A percentile compares a stretch with the other conserved stretches of the same genome.
Evolutionary conservation across 2,329 filamentous ascomycete species (phyloP).

Genomic region (Fusarium pseudonygamai): DNA sequence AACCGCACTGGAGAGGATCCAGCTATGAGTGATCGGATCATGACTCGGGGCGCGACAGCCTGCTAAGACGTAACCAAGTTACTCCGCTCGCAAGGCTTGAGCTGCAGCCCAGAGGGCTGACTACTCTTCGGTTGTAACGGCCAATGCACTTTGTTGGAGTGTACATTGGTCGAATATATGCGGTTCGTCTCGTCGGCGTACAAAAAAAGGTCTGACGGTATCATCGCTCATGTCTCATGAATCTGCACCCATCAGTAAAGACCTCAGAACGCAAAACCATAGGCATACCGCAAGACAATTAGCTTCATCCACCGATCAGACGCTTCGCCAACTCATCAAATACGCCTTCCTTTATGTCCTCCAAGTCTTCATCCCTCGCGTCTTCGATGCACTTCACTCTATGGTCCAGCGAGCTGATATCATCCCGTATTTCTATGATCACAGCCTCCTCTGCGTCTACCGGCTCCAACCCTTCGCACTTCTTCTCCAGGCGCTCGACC

Average conservation of each 20-base stretch:
- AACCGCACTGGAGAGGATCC: not conserved
- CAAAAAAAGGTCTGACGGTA: too few relatives aligned
- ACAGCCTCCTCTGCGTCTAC: not conserved
- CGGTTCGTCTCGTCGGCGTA: not conserved
- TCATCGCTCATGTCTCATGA: not conserved
- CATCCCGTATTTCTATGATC: conserved; percentile 14
- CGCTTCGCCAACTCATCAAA: conserved; percentile 17
- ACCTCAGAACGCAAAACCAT: not conserved
- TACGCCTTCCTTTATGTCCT: conserved; percentile 9
- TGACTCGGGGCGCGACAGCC: not conserved
- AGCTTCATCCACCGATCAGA: not conserved
- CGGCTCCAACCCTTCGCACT: not conserved
- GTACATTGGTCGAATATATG: not conserved
- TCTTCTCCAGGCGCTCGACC: not conserved
- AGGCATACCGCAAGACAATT: not conserved
- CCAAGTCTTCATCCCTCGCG: not conserved
- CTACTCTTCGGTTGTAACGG: too few relatives aligned
- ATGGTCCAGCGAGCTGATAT: not conserved
- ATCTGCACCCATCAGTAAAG: not conserved
- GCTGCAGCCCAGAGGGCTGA: not conserved
- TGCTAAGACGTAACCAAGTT: not conserved
- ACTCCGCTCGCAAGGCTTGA: not conserved
- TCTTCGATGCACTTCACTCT: conserved; percentile 6
- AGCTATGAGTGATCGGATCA: not conserved
- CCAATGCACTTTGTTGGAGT: not conserved